Conservation (phyloP, 441 rosid species). For the Erodium texanum region DNA sequence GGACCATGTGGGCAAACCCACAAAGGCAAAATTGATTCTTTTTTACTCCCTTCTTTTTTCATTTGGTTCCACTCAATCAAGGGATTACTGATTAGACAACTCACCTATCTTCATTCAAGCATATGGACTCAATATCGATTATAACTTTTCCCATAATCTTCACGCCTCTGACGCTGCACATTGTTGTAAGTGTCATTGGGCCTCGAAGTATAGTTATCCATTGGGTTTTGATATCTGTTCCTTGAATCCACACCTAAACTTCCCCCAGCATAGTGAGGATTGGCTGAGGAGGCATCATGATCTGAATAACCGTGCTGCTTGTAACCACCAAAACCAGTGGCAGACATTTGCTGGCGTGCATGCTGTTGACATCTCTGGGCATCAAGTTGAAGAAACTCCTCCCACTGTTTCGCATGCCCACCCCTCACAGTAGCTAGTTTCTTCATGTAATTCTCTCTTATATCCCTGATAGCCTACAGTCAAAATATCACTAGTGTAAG, state of each 20-base stretch:
- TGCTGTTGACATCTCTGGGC: conserved; percentile 69
- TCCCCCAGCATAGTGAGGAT: conserved; percentile 48
- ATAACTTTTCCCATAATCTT: conserved; percentile 72
- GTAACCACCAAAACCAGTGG: conserved; percentile 50
- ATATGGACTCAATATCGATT: conserved; percentile 48
- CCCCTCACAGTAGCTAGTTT: conserved; percentile 52
- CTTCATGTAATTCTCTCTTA: conserved; percentile 77
- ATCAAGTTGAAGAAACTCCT: conserved; percentile 65
- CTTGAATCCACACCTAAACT: conserved; percentile 50
- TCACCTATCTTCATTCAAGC: conserved; percentile 43
- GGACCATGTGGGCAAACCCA: background rate
- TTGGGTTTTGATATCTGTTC: conserved; percentile 50
- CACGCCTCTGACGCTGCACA: conserved; percentile 75
- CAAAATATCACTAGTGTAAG: conserved; percentile 27
- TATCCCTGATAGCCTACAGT: conserved; percentile 70
- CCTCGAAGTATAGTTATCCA: conserved; percentile 61
- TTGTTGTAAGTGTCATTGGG: conserved; percentile 58
- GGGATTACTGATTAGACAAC: conserved; percentile 36
- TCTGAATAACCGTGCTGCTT: conserved; percentile 64
- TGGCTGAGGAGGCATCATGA: conserved; percentile 51
- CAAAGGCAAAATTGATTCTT: conserved; percentile 5
- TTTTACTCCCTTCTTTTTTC: background rate
- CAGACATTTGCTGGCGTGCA: conserved; percentile 46
- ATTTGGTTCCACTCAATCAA: conserved; percentile 11
- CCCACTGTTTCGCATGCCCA: conserved; percentile 65